Percentiles rank a stretch among this genome's conserved stretches.
These are phyloP conservation scores for Glycyrrhiza uralensis DNA, from an alignment of 306 rosid genomes.

Conservation along the genomic window DNA sequence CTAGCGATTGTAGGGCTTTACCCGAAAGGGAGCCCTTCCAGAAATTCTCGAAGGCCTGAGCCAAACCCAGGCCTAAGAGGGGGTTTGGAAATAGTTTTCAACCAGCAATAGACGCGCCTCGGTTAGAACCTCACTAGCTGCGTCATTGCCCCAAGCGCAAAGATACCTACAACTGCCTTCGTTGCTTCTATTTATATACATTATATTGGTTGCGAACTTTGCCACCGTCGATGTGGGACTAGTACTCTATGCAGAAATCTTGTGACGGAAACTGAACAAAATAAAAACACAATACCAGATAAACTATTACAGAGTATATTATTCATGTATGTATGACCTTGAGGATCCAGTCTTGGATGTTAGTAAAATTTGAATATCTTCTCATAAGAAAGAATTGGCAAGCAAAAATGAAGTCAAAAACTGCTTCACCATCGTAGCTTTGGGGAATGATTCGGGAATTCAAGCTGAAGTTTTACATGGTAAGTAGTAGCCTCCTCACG, in stretches of 20 bases:
- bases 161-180: rapidly evolving
- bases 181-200: background rate
- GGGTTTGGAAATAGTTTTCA: conserved; percentile 50
- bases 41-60: conserved; percentile 24
- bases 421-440: background rate
- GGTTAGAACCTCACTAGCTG: conserved; percentile 37
- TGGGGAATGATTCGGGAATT: conserved; percentile 29
- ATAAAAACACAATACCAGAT: background rate
- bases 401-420: background rate
- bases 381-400: background rate
- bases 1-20: background rate
- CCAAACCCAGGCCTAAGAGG: conserved; percentile 31
- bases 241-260: background rate
- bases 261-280: background rate
- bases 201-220: background rate
- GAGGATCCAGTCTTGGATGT: background rate
- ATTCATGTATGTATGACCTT: background rate
- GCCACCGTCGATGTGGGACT: background rate
- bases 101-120: conserved; percentile 42
- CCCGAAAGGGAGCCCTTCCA: conserved; percentile 16
- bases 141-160: conserved; percentile 49
- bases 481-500: conserved; percentile 37
- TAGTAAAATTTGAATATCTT: background rate
- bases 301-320: background rate
- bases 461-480: conserved; percentile 59